Base-by-base conservation (phyloP, 2,329 filamentous ascomycete species). In the Monilinia fructicola region DNA sequence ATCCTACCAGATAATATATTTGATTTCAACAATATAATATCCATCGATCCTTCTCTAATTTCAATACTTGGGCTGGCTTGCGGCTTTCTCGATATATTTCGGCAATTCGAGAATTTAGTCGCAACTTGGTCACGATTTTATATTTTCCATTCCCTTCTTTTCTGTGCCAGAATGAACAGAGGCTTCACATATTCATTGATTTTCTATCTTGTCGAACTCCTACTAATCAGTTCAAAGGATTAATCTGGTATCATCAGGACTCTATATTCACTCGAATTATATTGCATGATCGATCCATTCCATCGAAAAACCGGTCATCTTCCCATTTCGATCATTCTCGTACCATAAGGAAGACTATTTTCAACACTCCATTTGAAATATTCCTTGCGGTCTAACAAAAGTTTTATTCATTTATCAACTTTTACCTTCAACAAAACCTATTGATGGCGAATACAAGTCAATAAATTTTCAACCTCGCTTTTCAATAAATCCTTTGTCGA, bases 391-490 rank as follows among this genome's bases (percentile, higher is more conserved):
- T 59, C 67, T 6, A 40, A 50, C 55, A 62, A 67, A 69, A 65
- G 50, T 67, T 62, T 67, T 64, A 52, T 58, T 35, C 48, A 61
- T 58, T 66, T 38, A 48, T 46, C 55, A 65, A 66, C 42, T 60
- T 54, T 65, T 63, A 35, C 21, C 4, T 55, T 31, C 14, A 52
- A 23, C 28, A 52, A n/a, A 28, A 48, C 67, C 58, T 46, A 72
- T 71, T 69, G 70, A 75, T 75, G 74, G 74, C 74, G 70, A 62
- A 68, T 68, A 60, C 65, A 71, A 67, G 67, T 73, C 70, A 73
- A 67, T 74, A 75, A 71, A 67, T 70, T 68, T 58, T 60, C 64
- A 28, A 66, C 62, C 69, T 72, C 68, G 68, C 71, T 72, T 68
- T 67, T 66, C 70, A 68, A 54, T 69, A 58, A 46, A 60, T 66